These are phyloP conservation scores for Pseudocercospora crystallina DNA, from an alignment of 2,329 filamentous ascomycete species.

Conservation along the genomic window DNA sequence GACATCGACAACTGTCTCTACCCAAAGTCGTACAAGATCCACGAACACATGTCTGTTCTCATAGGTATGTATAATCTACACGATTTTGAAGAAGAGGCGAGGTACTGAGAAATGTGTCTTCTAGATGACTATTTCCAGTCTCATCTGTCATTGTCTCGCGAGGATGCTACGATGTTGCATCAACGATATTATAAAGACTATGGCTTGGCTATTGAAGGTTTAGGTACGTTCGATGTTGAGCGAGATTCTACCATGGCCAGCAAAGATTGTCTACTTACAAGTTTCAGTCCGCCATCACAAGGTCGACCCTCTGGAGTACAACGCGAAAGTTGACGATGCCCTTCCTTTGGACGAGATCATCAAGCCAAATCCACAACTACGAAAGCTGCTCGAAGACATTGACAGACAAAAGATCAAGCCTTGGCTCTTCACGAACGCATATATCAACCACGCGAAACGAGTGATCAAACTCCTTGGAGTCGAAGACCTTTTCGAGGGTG, in stretches of 20 bases:
- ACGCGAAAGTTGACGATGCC: slow-evolving; percentile 90
- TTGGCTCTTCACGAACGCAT: slow-evolving; percentile 97
- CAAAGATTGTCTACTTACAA: too few species aligned
- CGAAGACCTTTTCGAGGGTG: slow-evolving; percentile 87
- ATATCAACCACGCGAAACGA: slow-evolving; percentile 79
- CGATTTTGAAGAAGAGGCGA: too few species aligned
- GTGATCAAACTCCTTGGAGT: slow-evolving; percentile 79
- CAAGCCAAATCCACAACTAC: slow-evolving; percentile 71
- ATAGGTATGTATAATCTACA: slow-evolving; percentile 60
- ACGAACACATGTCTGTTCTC: slow-evolving; percentile 81
- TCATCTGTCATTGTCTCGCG: slow-evolving; percentile 70
- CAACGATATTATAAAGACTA: slow-evolving; percentile 93
- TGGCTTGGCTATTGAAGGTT: slow-evolving; percentile 92
- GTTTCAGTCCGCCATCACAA: slow-evolving; percentile 76
- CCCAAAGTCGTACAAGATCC: slow-evolving; percentile 72
- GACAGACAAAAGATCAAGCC: slow-evolving; percentile 79
- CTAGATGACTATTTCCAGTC: slow-evolving; percentile 45
- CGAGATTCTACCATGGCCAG: too few species aligned
- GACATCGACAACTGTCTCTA: slow-evolving; percentile 99
- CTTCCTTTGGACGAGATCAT: slow-evolving; percentile 83
- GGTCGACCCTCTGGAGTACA: slow-evolving; percentile 94
- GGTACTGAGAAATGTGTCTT: too few species aligned
- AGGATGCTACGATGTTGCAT: slow-evolving; percentile 84
- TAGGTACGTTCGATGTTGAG: slow-evolving; percentile 39
- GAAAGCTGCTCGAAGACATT: slow-evolving; percentile 75